Evolutionary conservation across 2,329 filamentous ascomycete genomes (phyloP), one percentile per base, ranked within the genome.

Genomic region (Chaetothyriales sp.): DNA sequence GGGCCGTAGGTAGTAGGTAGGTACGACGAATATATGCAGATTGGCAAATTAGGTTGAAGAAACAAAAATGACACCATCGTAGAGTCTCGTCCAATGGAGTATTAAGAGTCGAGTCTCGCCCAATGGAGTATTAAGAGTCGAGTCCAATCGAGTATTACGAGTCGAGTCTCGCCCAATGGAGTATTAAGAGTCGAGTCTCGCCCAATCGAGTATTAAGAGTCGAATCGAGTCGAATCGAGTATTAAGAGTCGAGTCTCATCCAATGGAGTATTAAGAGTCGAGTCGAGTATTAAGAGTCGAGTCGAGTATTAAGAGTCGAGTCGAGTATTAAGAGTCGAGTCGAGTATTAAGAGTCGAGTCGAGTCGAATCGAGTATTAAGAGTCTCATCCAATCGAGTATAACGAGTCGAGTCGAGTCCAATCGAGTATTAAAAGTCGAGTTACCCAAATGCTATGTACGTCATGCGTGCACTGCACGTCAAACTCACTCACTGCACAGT

Each of bases 401-500:
- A 4, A 3, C 22, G 6, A 25, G 22, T 25, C 6, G 22, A 25
- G n/a, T 6, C 22, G 3, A 25, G 22, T 25, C 22, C 22, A 25
- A 6, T 25, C 22, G 3, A 25, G 6, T 25, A n/a, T n/a, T n/a
- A n/a, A n/a, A n/a, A n/a, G n/a, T n/a, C n/a, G n/a, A n/a, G n/a
- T 40, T 40, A 40, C 4, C 33, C 33, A 40, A 40, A 40, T 15
- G 9, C 10, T 40, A 15, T 5, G 5, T 40, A 40, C 33, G 33
- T 40, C 33, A 40, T 37, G 29, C 33, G 2, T 33, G 2, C 7
- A 33, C 9, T 33, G 7, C 3, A 33, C n/a, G n/a, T n/a, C n/a
- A 9, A 9, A 8, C 7, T 8, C 5, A 9, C 15, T 40, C 46
- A 18, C 52, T 46, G 53, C 3, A 94, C 80, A 25, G 80, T 76